Percentiles rank a stretch among this genome's conserved stretches.
phyloP scores from a whole-genome alignment of 73 alveolate genomes.

The Paramecium sonneborni region DNA sequence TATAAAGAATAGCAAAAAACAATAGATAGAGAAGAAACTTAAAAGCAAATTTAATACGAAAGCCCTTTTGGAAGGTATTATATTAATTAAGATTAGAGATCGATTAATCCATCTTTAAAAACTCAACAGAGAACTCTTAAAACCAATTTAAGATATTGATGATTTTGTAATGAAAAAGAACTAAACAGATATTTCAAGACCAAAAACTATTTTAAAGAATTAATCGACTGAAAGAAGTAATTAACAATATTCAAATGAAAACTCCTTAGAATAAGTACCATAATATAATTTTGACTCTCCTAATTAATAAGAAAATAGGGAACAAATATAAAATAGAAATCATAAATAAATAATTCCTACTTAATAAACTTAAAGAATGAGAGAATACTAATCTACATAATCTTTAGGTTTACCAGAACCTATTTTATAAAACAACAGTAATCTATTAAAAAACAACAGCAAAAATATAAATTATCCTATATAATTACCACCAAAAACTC shows the following conservation, averaged over 20 bases:
- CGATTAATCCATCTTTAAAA: background rate
- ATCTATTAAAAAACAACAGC: background rate
- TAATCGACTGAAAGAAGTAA: background rate
- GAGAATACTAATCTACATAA: background rate
- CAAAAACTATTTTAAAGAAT: constrained; percentile 11
- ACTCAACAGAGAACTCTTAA: background rate
- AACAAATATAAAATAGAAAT: background rate
- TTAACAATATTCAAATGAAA: background rate
- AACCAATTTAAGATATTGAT: background rate
- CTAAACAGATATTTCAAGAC: background rate
- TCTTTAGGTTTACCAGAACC: background rate
- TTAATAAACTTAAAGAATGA: background rate
- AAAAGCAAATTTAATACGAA: background rate
- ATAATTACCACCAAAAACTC: constrained; percentile 37
- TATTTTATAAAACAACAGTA: background rate
- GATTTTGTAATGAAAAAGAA: background rate
- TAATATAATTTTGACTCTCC: constrained; percentile 1
- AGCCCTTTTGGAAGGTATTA: constrained; percentile 33
- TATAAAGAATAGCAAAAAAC: background rate
- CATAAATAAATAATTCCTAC: background rate
- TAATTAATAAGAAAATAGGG: background rate
- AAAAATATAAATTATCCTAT: background rate
- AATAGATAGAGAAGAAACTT: background rate
- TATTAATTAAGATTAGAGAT: background rate
- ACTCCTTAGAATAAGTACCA: background rate